Conservation (phyloP, 305 asterid genomes). For the Fraxinus floribunda region DNA sequence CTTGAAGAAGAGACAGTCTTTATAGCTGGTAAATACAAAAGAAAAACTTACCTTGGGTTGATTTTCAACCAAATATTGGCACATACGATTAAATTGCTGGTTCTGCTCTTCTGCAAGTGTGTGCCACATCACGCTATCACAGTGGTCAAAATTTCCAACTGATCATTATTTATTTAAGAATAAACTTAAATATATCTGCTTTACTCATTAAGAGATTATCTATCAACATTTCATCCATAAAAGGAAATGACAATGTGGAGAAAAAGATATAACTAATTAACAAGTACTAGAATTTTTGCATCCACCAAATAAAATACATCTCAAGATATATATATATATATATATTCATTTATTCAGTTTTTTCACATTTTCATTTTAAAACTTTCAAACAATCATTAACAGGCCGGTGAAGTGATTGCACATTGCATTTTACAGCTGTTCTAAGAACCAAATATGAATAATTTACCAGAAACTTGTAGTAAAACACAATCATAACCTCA, state of each 20-base stretch:
- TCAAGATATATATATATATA: neutral
- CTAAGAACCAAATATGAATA: neutral
- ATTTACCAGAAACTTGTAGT: neutral
- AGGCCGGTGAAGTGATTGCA: neutral
- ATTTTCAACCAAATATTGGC: constrained; percentile 47
- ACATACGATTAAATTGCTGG: constrained; percentile 43
- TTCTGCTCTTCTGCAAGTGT: constrained; percentile 54
- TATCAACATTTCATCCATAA: constrained; percentile 10
- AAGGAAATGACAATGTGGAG: neutral
- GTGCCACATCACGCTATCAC: constrained; percentile 48
- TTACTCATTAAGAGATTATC: neutral
- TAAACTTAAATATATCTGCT: constrained; percentile 10
- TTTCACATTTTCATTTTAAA: neutral
- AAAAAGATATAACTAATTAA: neutral
- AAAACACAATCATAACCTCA: neutral
- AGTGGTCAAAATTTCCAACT: neutral
- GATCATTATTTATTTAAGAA: constrained; percentile 23
- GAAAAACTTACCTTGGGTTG: constrained; percentile 30
- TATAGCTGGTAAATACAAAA: constrained; percentile 5
- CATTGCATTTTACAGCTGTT: neutral
- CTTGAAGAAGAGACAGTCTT: neutral
- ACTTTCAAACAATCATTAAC: neutral
- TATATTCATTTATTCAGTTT: neutral
- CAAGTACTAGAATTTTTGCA: neutral
- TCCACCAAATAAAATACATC: neutral